These are phyloP conservation scores for Penstemon barbatus DNA, from an alignment of 257 asterid genomes.

Conservation along the genomic window DNA sequence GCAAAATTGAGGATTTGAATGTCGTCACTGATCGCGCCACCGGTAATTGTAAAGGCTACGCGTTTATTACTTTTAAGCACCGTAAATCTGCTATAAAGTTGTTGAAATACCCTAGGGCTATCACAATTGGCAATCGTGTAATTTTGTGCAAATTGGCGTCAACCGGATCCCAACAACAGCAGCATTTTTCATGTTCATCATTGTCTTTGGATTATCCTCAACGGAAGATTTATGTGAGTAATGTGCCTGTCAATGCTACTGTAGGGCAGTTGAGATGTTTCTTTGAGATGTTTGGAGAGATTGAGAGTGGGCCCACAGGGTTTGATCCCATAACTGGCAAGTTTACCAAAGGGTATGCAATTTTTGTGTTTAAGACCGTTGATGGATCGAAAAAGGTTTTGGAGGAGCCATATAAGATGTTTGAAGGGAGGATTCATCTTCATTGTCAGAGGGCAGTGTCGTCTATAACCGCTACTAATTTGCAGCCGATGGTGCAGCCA, in stretches of 20 bases:
- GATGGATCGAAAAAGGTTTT: constrained; percentile 73
- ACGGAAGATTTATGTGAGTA: constrained; percentile 71
- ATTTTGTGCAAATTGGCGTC: constrained; percentile 71
- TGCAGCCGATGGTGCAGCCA: constrained; percentile 57
- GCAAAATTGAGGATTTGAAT: constrained; percentile 66
- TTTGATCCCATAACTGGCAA: constrained; percentile 69
- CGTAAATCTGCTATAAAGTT: constrained; percentile 53
- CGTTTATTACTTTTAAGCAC: constrained; percentile 56
- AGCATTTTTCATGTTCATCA: constrained; percentile 25
- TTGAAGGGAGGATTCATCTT: constrained; percentile 66
- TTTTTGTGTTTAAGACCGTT: constrained; percentile 63
- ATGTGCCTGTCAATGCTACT: constrained; percentile 47
- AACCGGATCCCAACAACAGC: constrained; percentile 44
- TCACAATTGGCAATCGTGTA: constrained; percentile 48
- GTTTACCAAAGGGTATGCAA: constrained; percentile 71
- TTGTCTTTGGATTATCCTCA: constrained; percentile 40
- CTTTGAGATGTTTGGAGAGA: constrained; percentile 72
- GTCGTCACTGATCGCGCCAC: constrained; percentile 59
- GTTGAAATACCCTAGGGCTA: constrained; percentile 52
- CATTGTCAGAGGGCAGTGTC: constrained; percentile 66
- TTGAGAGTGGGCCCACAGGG: constrained; percentile 83
- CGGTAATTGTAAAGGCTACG: constrained; percentile 80
- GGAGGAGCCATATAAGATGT: constrained; percentile 71
- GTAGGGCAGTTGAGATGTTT: constrained; percentile 54
- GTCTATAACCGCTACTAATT: constrained; percentile 59